Evolutionary conservation across 345 rosid species (phyloP).

Genomic region (Brassica carinata): DNA sequence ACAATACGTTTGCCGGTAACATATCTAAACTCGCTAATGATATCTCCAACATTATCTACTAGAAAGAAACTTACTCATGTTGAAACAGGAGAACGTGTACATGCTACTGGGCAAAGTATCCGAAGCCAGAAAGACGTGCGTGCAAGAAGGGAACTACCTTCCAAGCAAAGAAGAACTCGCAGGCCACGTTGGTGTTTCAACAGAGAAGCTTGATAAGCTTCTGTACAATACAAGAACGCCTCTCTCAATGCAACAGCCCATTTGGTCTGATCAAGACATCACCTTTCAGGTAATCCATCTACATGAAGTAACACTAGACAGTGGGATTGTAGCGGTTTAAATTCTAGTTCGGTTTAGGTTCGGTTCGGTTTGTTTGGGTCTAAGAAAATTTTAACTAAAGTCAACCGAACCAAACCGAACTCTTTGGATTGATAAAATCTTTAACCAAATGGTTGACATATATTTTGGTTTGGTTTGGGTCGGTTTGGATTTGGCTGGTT

Average conservation of each 20-base stretch:
- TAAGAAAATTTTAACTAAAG: too few relatives aligned
- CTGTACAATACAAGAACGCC: conserved; percentile 58
- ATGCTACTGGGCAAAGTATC: conserved; percentile 55
- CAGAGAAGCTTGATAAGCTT: conserved; percentile 59
- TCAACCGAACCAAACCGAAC: too few relatives aligned
- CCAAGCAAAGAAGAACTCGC: conserved; percentile 75
- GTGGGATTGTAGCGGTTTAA: conserved; percentile 37
- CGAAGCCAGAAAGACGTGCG: conserved; percentile 63
- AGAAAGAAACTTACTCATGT: conserved; percentile 21
- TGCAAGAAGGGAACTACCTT: conserved; percentile 54
- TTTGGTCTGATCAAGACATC: conserved; percentile 75
- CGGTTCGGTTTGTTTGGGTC: too few relatives aligned
- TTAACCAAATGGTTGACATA: too few relatives aligned
- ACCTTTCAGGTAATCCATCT: conserved; percentile 68
- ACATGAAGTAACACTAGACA: conserved; percentile 74
- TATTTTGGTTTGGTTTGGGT: too few relatives aligned
- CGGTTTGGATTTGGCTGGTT: too few relatives aligned
- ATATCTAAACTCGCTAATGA: not conserved
- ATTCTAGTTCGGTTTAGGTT: too few relatives aligned
- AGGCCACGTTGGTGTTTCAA: conserved; percentile 65
- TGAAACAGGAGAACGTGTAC: conserved; percentile 63
- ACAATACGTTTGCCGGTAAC: conserved; percentile 86
- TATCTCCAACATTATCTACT: conserved; percentile 1
- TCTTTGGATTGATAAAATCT: too few relatives aligned
- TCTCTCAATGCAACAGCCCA: conserved; percentile 67